These are phyloP conservation scores for Alternaria incomplexa DNA, from an alignment of 2,329 filamentous ascomycete species.

Conservation along the genomic window DNA sequence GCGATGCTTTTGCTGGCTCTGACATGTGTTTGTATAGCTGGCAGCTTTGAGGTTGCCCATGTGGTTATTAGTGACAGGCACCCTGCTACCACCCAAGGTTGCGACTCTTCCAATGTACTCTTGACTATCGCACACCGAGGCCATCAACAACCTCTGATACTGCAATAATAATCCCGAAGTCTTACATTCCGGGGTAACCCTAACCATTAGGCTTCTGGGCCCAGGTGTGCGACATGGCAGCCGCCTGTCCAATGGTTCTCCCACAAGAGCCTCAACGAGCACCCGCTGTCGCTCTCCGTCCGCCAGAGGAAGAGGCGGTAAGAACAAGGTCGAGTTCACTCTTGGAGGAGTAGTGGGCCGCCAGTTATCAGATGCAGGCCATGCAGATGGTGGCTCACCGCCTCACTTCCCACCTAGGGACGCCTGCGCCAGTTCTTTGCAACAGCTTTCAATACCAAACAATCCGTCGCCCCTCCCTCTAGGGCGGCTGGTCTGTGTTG, in stretches of 20 bases:
- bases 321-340: constrained; percentile 25
- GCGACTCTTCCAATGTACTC: background rate
- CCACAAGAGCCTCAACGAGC: constrained; percentile 18
- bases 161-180: background rate
- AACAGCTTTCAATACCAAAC: constrained; percentile 12
- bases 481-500: constrained; percentile 15
- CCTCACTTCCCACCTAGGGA: constrained; percentile 19
- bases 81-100: background rate
- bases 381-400: constrained; percentile 30
- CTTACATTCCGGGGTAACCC: constrained; percentile 5
- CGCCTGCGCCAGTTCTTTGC: constrained; percentile 24
- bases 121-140: background rate
- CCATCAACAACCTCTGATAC: background rate
- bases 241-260: constrained; percentile 34
- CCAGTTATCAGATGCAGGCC: constrained; percentile 29
- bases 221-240: constrained; percentile 38
- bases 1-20: background rate
- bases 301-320: constrained; percentile 45
- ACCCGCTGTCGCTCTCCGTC: constrained; percentile 19
- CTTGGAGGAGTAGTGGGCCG: constrained; percentile 33
- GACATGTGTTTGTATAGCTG: background rate
- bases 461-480: constrained; percentile 14
- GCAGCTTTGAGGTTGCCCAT: too few relatives aligned
- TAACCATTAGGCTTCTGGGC: constrained; percentile 8
- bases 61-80: background rate